These are phyloP conservation scores for Fusarium piperis DNA, from an alignment of 2,329 filamentous ascomycete species.

Conservation along the genomic window DNA sequence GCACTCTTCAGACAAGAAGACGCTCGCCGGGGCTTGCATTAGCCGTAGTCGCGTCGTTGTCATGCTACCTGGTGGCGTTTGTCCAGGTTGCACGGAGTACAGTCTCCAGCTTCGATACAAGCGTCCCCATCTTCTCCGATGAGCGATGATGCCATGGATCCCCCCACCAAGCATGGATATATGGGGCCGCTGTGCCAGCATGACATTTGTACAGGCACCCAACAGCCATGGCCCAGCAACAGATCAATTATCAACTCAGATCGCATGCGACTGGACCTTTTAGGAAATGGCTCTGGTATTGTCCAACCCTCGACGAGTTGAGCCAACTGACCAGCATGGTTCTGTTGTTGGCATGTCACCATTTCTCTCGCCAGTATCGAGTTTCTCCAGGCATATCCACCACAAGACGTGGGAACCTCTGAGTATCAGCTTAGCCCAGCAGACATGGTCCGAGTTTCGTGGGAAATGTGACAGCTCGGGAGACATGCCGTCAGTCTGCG, in stretches of 20 bases:
- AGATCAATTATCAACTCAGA: background rate
- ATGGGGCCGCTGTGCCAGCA: slow-evolving; percentile 17
- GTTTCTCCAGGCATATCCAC: background rate
- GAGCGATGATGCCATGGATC: slow-evolving; percentile 35
- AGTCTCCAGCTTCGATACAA: slow-evolving; percentile 31
- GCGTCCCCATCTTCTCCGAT: slow-evolving; percentile 28
- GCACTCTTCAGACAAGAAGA: slow-evolving; percentile 13
- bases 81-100: slow-evolving; percentile 31
- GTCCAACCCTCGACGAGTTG: background rate
- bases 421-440: background rate
- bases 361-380: background rate
- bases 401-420: background rate
- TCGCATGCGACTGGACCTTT: slow-evolving; percentile 7
- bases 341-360: background rate
- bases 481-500: background rate
- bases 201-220: slow-evolving; percentile 19
- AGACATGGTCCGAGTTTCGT: background rate
- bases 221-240: slow-evolving; percentile 12
- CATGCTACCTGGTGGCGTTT: slow-evolving; percentile 26
- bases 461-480: background rate
- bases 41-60: slow-evolving; percentile 27
- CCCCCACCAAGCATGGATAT: slow-evolving; percentile 11
- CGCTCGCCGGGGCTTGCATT: slow-evolving; percentile 36
- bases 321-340: background rate
- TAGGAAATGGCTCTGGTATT: background rate